Conservation (phyloP, 2,329 filamentous ascomycete species). For the Fusarium sacchari region DNA sequence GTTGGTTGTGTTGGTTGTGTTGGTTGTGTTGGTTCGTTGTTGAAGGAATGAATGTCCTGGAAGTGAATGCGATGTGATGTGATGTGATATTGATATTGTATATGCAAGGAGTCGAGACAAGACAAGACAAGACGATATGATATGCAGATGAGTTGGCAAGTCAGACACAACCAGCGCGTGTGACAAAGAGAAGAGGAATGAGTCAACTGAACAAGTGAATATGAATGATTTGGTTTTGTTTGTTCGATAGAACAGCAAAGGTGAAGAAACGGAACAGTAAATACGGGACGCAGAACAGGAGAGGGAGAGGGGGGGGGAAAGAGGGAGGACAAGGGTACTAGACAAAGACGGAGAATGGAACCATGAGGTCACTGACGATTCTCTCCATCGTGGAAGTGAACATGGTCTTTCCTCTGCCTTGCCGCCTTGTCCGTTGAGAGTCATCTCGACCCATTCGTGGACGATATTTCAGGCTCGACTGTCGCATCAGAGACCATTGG, state of each 20-base stretch:
- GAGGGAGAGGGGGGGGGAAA: background rate
- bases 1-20: conserved; percentile 8
- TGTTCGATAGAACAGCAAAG: conserved; percentile 4
- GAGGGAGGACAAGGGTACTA: conserved; percentile 6
- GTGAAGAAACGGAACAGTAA: conserved; percentile 19
- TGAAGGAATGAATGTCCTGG: background rate
- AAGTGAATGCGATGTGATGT: too few relatives aligned
- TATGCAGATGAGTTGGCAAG: conserved; percentile 1
- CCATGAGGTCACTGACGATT: conserved; percentile 28
- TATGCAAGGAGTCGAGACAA: conserved; percentile 4
- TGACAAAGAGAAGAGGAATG: conserved; percentile 12
- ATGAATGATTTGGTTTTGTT: conserved; percentile 25
- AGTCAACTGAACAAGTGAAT: conserved; percentile 22
- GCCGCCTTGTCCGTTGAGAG: conserved; percentile 15
- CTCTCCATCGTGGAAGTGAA: conserved; percentile 4
- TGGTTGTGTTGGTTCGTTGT: conserved; percentile 4
- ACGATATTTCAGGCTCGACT: conserved; percentile 18
- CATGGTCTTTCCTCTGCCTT: background rate
- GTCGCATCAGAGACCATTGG: conserved; percentile 16
- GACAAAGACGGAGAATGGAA: conserved; percentile 23
- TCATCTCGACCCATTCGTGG: conserved; percentile 30
- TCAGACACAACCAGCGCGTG: conserved; percentile 34
- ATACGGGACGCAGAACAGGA: conserved; percentile 7
- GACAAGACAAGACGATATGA: too few relatives aligned
- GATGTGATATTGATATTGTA: conserved; percentile 13